These are phyloP conservation scores for Saccharomyces cerevisiae DNA, from an alignment of 805 yeast genomes.

Conservation along the genomic window DNA sequence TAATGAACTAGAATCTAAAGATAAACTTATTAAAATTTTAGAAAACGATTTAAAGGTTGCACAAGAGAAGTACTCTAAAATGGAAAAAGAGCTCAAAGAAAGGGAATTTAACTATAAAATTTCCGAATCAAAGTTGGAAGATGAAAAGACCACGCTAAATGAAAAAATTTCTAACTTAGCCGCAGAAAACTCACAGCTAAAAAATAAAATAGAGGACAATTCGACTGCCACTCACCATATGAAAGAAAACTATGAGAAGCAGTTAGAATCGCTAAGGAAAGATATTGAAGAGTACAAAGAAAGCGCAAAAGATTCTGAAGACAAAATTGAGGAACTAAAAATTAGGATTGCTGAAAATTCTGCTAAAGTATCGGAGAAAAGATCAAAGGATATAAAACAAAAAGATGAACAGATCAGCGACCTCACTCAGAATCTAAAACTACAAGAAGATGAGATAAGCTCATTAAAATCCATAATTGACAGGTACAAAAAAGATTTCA, in stretches of 20 bases:
- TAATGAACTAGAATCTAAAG: constrained; percentile 28
- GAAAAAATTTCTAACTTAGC: constrained; percentile 4
- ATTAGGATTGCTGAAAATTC: constrained; percentile 16
- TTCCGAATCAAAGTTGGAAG: constrained; percentile 1
- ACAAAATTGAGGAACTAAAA: constrained; percentile 7
- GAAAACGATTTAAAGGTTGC: constrained; percentile 3
- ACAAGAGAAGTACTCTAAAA: neutral
- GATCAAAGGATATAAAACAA: constrained; percentile 10
- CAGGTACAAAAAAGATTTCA: constrained; percentile 8
- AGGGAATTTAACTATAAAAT: neutral
- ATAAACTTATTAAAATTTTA: neutral
- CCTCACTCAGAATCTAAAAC: neutral
- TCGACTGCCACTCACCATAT: neutral
- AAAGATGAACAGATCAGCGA: constrained; percentile 8
- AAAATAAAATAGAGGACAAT: neutral
- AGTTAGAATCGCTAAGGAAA: neutral
- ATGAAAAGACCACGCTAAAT: constrained; percentile 3
- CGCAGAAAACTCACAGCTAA: constrained; percentile 7
- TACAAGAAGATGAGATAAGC: neutral
- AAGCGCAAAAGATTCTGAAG: constrained; percentile 1
- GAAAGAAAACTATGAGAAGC: neutral
- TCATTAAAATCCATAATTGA: constrained; percentile 1
- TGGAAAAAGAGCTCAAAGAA: neutral
- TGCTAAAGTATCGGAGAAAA: constrained; percentile 14
- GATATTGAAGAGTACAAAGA: neutral